These are phyloP conservation scores for Allium cepa DNA, from an alignment of 106 monocot species.

Conservation along the genomic window DNA sequence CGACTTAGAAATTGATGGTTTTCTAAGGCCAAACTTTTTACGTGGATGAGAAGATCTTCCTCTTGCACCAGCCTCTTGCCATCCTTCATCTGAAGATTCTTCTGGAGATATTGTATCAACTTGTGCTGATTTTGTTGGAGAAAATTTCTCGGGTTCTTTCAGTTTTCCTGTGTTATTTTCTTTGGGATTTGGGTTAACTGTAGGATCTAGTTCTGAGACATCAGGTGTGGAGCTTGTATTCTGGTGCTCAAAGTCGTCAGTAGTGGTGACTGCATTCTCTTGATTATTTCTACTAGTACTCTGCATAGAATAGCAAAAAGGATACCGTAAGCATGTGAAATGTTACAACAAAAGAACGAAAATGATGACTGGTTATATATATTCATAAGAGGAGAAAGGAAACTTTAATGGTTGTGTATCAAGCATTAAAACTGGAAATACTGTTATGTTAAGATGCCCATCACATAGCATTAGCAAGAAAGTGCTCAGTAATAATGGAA, in stretches of 20 bases:
- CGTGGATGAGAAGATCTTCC: constrained; percentile 33
- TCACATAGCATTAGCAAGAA: no score
- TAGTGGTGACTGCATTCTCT: constrained; percentile 15
- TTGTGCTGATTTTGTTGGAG: constrained; percentile 1
- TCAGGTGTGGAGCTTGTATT: background rate
- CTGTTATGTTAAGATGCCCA: no score
- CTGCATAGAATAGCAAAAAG: constrained; percentile 18
- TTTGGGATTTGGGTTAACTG: constrained; percentile 2
- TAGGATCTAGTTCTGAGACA: constrained; percentile 10
- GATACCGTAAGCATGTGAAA: no score
- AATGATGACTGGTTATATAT: no score
- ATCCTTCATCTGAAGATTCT: constrained; percentile 78
- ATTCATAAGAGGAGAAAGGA: no score
- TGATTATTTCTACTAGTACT: constrained; percentile 30
- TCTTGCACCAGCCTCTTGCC: constrained; percentile 83
- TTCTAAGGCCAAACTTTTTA: constrained; percentile 27
- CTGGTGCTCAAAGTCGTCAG: constrained; percentile 18
- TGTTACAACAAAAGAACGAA: no score
- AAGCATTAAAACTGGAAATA: no score
- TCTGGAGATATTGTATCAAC: constrained; percentile 18
- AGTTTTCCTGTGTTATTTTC: constrained; percentile 11
- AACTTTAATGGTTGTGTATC: no score
- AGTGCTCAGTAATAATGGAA: no score
- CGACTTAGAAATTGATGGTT: constrained; percentile 34
- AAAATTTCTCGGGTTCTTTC: constrained; percentile 15